Evolutionary conservation across 2,329 filamentous ascomycete species (phyloP).

Genomic region (Clarireedia hainanense): DNA sequence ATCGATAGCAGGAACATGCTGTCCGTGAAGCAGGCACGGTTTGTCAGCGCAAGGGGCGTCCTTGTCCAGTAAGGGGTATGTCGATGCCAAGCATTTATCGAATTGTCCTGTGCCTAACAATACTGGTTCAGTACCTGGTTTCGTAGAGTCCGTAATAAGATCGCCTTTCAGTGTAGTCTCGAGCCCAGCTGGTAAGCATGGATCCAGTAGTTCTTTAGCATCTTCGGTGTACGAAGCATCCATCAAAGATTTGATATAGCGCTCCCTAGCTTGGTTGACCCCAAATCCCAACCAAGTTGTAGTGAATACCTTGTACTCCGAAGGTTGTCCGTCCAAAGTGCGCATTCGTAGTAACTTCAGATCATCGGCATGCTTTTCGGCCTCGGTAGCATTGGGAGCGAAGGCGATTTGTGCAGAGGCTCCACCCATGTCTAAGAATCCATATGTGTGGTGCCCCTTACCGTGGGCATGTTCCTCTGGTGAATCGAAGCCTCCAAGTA

Average conservation of each 20-base stretch:
- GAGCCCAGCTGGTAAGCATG: conserved; percentile 77
- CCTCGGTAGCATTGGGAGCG: conserved; percentile 86
- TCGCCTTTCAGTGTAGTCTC: conserved; percentile 67
- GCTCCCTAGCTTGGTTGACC: conserved; percentile 82
- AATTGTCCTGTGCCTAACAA: conserved; percentile 83
- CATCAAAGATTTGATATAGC: conserved; percentile 73
- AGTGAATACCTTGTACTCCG: conserved; percentile 87
- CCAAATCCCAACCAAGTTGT: conserved; percentile 97
- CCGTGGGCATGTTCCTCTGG: conserved; percentile 70
- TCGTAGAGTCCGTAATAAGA: conserved; percentile 32
- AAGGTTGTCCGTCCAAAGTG: conserved; percentile 66
- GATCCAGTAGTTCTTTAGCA: conserved; percentile 70
- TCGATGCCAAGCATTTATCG: conserved; percentile 71
- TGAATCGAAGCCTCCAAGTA: conserved; percentile 82
- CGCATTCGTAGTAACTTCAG: conserved; percentile 80
- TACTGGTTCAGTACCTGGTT: conserved; percentile 38
- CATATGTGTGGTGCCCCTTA: conserved; percentile 87
- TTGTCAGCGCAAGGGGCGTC: conserved; percentile 74
- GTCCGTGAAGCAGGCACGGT: conserved; percentile 83
- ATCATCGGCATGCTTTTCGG: conserved; percentile 81
- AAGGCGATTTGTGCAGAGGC: conserved; percentile 98
- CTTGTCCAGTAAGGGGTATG: conserved; percentile 82
- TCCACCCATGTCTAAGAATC: conserved; percentile 96
- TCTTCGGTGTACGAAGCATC: conserved; percentile 53
- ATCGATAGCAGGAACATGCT: conserved; percentile 91